Evolutionary conservation across 768 basidiomycete species (phyloP), one percentile per base, ranked within the genome.

Genomic region (Collybia sp.): DNA sequence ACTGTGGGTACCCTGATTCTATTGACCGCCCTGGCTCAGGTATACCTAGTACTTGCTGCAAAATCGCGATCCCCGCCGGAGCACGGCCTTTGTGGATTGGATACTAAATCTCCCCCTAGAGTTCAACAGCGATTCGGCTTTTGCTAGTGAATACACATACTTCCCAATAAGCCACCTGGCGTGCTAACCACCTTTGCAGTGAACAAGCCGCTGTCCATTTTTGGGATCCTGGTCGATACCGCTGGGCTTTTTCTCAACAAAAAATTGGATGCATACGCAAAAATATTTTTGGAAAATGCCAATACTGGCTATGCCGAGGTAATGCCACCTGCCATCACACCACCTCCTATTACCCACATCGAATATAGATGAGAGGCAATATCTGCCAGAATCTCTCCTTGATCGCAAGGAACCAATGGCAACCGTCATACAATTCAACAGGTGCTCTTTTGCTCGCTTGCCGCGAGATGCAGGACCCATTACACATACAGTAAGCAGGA

Each of bases 281-380:
- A 81, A 41, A 56, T 88, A 38, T 77, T 88, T 53, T 82, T 94
- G 53, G 74, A 80, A 15, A 88, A 89, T 56, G 75, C 87, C 17
- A 77, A 85, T 50, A 91, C 88, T 3, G 82, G 82, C 31, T 96
- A 92, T 59, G 89, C 87, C 12, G 93, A 95, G 67, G 92, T 88
- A 61, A 34, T 63, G 36, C 11, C 30, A 51, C 2, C 40, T 52
- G 42, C 18, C 42, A 38, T 2, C 13, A 37, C 46, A 2, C 30
- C 40, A 37, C 16, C 20, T 47, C 44, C 12, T n/a, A 49, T 31
- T 34, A 33, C 40, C 36, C 30, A 48, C 30, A 20, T 33, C 43
- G 19, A 33, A 18, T 40, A 30, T 40, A 20, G 32, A 41, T 91
- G 50, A 75, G 91, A 43, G 69, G 71, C 20, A 75, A 81, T 49